Evolutionary conservation across 2,329 filamentous ascomycete genomes (phyloP), one percentile per base, ranked within the genome.

Genomic region (Pestalotiopsis sp.): DNA sequence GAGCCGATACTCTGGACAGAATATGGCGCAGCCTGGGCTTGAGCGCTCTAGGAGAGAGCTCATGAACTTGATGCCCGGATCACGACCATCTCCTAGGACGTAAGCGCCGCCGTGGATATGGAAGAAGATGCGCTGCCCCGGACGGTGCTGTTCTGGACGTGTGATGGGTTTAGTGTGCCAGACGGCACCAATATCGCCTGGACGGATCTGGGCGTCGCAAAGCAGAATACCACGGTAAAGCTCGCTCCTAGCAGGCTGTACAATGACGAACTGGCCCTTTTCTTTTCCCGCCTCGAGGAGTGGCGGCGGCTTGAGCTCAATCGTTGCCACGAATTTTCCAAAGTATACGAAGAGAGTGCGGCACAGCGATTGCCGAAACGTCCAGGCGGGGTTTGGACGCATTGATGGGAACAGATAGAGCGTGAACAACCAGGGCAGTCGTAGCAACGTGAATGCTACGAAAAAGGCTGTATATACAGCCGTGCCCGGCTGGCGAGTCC

Each of bases 41-140:
- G 75, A 73, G 4, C 67, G 52, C 5, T 75, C 41, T 14, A 79
- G 68, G 5, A 71, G 73, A 60, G 72, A 67, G 52, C 73, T 70
- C 25, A 76, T 45, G 67, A 73, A 79, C 11, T 74, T 76, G 2
- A 74, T 74, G 68, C 77, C 76, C 2, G 57, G 62, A 60, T 78
- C 77, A 12, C 78, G 77, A 3, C 78, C 77, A 38, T 74, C 72
- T 12, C 77, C 76, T 14, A 80, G 69, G 14, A 77, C 75, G 68
- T 73, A 79, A 23, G 71, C 78, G 9, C 78, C 77, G 27, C 78
- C 78, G 66, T 80, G 78, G 57, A 80, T 72, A 55, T 80, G 78
- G 38, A 80, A 70, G 9, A 70, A 68, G 20, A 72, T 59, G 41
- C 64, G 61, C 1, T 52, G 45, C 5, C 58, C 64, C 3, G n/a